Conservation (phyloP, 1,139 yeast species). For the Saccharomyces hybrid region DNA sequence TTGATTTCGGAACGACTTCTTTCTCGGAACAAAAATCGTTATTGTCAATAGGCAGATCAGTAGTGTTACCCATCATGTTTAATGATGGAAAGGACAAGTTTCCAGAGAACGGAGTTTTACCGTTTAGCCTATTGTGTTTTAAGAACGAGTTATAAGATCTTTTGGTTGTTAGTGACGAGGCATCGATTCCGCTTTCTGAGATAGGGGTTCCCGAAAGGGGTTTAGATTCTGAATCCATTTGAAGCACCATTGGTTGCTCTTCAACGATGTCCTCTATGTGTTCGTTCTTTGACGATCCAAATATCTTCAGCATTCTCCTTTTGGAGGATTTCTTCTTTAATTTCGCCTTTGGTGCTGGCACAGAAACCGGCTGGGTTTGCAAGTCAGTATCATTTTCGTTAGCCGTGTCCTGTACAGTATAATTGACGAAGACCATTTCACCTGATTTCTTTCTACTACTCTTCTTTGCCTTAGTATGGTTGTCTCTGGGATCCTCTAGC, state of each 20-base stretch:
- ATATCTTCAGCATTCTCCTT: conserved; percentile 28
- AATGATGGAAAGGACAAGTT: background rate
- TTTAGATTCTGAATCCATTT: conserved; percentile 2
- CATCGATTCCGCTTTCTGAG: background rate
- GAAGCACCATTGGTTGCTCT: background rate
- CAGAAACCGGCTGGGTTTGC: conserved; percentile 3
- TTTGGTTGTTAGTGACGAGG: conserved; percentile 9
- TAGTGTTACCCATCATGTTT: background rate
- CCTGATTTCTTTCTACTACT: conserved; percentile 18
- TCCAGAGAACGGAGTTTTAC: background rate
- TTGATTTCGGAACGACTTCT: conserved; percentile 22
- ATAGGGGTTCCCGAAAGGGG: conserved; percentile 4
- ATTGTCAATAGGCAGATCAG: background rate
- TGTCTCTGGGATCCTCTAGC: conserved; percentile 19
- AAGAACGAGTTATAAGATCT: conserved; percentile 23
- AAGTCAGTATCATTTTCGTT: conserved; percentile 7
- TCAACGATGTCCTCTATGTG: conserved; percentile 2
- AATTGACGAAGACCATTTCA: conserved; percentile 31
- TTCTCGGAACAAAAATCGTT: conserved; percentile 1
- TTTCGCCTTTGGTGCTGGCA: conserved; percentile 3
- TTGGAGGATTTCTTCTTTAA: conserved; percentile 23
- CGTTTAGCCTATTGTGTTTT: conserved; percentile 14
- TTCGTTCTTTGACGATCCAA: conserved; percentile 19
- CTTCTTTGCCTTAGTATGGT: conserved; percentile 16
- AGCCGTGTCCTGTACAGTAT: conserved; percentile 26